A percentile compares a stretch with the other conserved stretches of the same genome.
phyloP scores from a whole-genome alignment of 495 filamentous ascomycete genomes.

The Hypoxylon fuscum region DNA sequence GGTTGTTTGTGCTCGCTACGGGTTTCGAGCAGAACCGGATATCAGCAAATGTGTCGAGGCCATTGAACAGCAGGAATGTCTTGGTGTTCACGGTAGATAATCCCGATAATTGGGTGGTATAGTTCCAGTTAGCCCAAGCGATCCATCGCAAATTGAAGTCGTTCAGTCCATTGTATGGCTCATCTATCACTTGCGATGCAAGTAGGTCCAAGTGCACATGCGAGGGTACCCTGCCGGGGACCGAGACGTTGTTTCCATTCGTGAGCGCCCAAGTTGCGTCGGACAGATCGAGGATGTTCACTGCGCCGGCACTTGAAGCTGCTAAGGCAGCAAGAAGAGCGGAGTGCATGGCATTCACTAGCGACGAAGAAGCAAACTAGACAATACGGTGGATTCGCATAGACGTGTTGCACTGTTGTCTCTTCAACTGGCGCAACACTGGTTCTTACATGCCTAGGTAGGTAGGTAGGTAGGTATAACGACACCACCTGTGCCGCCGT shows the following conservation, averaged over 20 bases:
- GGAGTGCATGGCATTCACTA: conserved; percentile 4
- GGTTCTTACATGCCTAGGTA: too few relatives aligned
- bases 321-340: conserved; percentile 6
- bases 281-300: conserved; percentile 60
- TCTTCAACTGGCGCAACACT: too few relatives aligned
- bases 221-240: conserved; percentile 68
- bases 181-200: conserved; percentile 61
- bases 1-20: conserved; percentile 73
- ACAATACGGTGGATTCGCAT: background rate
- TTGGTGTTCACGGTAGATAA: conserved; percentile 51
- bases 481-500: too few relatives aligned
- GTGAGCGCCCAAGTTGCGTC: conserved; percentile 64
- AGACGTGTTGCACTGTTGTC: too few relatives aligned
- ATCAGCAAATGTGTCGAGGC: conserved; percentile 71
- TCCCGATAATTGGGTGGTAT: conserved; percentile 59
- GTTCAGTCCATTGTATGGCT: conserved; percentile 67
- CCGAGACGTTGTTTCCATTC: conserved; percentile 59
- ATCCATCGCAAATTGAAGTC: conserved; percentile 72
- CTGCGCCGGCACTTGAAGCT: conserved; percentile 13
- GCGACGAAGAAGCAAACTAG: conserved; percentile 1
- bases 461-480: too few relatives aligned
- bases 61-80: conserved; percentile 70
- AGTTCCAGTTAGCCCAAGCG: conserved; percentile 68
- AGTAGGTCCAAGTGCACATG: conserved; percentile 70
- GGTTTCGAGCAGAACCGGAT: conserved; percentile 67